Evolutionary conservation across 164 flowering plant species (phyloP), one percentile per base, ranked within the genome.

Genomic region (Buxus sempervirens): DNA sequence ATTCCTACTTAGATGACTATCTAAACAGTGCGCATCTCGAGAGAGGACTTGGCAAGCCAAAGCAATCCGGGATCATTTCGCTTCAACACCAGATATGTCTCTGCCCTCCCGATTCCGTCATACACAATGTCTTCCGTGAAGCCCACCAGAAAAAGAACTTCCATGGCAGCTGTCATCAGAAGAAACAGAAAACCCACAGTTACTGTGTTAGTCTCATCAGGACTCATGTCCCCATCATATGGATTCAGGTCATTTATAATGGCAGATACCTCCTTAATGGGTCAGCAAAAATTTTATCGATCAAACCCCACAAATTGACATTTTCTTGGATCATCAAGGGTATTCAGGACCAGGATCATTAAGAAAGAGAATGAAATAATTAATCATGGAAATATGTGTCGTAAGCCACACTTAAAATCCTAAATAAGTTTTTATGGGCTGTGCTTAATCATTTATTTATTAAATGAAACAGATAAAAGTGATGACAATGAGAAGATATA

Each of bases 31-130:
- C 77, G 65, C 38, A 83, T 74, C 75, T 95, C 98, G 13, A 95
- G 78, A 58, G 89, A 84, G 23, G 97, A 90, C 75, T 91, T 94
- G 21, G 87, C 98, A 51, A 94, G 96, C 97, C 98, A 94, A 71
- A 90, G 72, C 51, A 91, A 71, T 55, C 93, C 98, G 0, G 94
- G 97, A 70, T 92, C 99, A 59, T 88, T 84, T 63, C 96, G 83
- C 77, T 87, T 92, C 77, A 95, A 59, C 65, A 90, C 90, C 70
- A 95, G 64, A 62, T 79, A 92, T 15, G 88, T 73, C 70, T 90
- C 96, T 8, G 72, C 66, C 58, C 68, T 82, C 28, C 96, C 96
- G 12, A 77, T 68, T 59, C 82, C 88, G 27, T 82, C 84, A 0
- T 27, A 59, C 20, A 82, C 74, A 15, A 78, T 68, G 51, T 92